Base-by-base conservation (phyloP, 169 alveolate species). In the Plasmodium berghei region DNA sequence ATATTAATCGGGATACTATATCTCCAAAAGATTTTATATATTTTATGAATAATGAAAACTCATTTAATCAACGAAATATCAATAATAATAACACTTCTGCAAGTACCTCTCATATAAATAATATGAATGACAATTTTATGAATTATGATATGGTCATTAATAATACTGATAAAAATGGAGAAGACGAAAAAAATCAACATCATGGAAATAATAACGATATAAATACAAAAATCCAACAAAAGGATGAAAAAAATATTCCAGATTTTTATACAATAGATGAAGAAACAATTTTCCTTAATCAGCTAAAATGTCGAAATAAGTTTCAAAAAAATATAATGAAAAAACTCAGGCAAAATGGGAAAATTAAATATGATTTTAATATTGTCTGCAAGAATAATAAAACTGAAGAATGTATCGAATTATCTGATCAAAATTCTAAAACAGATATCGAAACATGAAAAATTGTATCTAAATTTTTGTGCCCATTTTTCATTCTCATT, bases 261-360 rank as follows among this genome's bases (percentile, higher is more conserved):
- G 61, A 83, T 24, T 83, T 52, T 46, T 83, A 83, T 54, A 67
- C 59, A 54, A 48, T 83, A 10, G 69, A 72, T 54, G 90, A 83
- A 42, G 90, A 83, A 61, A 59, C 24, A 22, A 48, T 83, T n/a
- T 83, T 83, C 34, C 24, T 67, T 6, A 66, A 83, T 62, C 90
- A 83, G 40, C 40, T 72, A 59, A 69, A 83, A 58, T 67, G 55
- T 59, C 40, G 45, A 20, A 83, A 63, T 62, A 67, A 48, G 26
- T 34, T 56, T 54, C 90, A 83, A 40, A 49, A 69, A 18, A 42
- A 71, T 55, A 40, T 66, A 34, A 83, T 83, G 90, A 45, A 66
- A 48, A 83, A 56, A 49, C 52, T 83, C 40, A 55, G 55, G 45
- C 46, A 83, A 46, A 40, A 26, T 10, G 26, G 40, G 20, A 55